Conservation (phyloP, 306 rosid species). For the Hippophae rhamnoides region DNA sequence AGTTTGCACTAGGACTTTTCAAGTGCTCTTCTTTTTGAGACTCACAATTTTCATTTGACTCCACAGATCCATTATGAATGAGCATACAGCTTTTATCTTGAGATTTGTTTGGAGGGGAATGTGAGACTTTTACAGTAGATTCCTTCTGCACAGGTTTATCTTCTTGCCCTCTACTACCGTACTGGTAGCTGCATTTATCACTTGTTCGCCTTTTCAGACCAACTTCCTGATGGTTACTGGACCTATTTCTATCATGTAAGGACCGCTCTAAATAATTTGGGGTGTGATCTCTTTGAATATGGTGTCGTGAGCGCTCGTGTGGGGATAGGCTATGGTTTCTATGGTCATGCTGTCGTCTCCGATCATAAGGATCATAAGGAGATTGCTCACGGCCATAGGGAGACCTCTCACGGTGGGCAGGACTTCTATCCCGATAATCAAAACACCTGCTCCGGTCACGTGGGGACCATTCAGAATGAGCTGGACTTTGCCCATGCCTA, state of each 20-base stretch:
- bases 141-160: slow-evolving; percentile 50
- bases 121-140: slow-evolving; percentile 30
- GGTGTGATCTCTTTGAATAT: slow-evolving; percentile 48
- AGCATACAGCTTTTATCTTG: slow-evolving; percentile 36
- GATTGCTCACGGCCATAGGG: slow-evolving; percentile 51
- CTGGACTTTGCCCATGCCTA: slow-evolving; percentile 83
- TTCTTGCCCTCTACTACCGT: slow-evolving; percentile 43
- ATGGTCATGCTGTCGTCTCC: slow-evolving; percentile 66
- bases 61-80: slow-evolving; percentile 28
- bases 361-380: slow-evolving; percentile 31
- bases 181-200: slow-evolving; percentile 40
- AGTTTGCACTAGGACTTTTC: slow-evolving; percentile 45
- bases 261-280: slow-evolving; percentile 56
- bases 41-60: slow-evolving; percentile 32
- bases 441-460: slow-evolving; percentile 55
- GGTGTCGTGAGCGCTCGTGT: slow-evolving; percentile 45
- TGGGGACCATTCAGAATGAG: slow-evolving; percentile 78
- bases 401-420: slow-evolving; percentile 54
- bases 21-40: slow-evolving; percentile 39
- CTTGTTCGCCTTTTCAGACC: slow-evolving; percentile 37
- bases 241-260: slow-evolving; percentile 43
- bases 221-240: slow-evolving; percentile 35
- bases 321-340: slow-evolving; percentile 65
- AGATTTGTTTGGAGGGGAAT: slow-evolving; percentile 46
- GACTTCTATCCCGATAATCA: slow-evolving; percentile 66